These are phyloP conservation scores for Colletotrichum sp. DNA, from an alignment of 2,329 filamentous ascomycete species.

Conservation along the genomic window DNA sequence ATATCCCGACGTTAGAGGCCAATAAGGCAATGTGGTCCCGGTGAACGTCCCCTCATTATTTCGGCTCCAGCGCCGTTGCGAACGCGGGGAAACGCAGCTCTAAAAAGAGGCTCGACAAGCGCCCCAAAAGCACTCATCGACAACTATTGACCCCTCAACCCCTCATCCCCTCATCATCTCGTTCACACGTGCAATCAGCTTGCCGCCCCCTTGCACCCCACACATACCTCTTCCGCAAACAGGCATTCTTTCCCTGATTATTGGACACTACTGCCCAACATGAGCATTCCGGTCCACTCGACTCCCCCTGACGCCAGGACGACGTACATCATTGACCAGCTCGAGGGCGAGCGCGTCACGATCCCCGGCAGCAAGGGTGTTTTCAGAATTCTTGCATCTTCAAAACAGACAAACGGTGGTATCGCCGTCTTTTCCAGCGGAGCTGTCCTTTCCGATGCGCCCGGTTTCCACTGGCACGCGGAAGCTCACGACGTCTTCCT, in stretches of 20 bases:
- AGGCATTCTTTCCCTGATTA: neutral
- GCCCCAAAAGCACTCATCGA: neutral
- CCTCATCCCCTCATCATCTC: neutral
- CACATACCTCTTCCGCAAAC: neutral
- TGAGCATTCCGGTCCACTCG: conserved; percentile 35
- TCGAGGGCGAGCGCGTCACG: conserved; percentile 55
- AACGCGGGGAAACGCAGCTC: neutral
- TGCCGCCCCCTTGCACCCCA: neutral
- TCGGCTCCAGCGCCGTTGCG: neutral
- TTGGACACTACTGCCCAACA: conserved; percentile 14
- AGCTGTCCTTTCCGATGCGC: conserved; percentile 47
- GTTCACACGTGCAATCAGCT: neutral
- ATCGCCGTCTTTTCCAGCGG: conserved; percentile 57
- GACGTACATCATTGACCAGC: conserved; percentile 50
- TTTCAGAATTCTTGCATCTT: conserved; percentile 55
- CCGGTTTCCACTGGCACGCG: conserved; percentile 62
- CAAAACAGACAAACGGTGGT: conserved; percentile 53
- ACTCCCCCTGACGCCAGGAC: conserved; percentile 40
- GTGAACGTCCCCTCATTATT: neutral
- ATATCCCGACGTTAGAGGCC: neutral
- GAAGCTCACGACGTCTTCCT: conserved; percentile 64
- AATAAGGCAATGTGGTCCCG: neutral
- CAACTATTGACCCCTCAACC: neutral
- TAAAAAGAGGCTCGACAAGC: conserved; percentile 7
- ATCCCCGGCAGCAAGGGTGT: conserved; percentile 57